Evolutionary conservation across 495 filamentous ascomycete species (phyloP).

Genomic region (Penicillium daleae): DNA sequence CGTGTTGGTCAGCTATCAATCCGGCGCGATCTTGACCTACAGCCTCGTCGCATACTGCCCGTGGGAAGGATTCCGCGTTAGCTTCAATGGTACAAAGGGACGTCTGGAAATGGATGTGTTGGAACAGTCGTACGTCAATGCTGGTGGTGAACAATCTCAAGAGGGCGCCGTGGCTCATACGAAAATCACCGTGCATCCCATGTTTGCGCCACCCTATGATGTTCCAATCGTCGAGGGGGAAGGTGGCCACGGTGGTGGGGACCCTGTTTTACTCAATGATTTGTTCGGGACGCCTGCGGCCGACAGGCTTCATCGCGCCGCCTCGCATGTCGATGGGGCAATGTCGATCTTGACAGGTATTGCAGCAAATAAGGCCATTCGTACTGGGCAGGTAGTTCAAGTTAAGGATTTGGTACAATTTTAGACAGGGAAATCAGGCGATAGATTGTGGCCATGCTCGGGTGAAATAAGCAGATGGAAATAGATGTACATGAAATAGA

Average conservation of each 20-base stretch:
- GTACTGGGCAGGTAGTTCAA: slow-evolving; percentile 46
- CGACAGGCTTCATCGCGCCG: slow-evolving; percentile 32
- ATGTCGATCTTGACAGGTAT: slow-evolving; percentile 60
- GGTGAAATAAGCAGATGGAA: not conserved
- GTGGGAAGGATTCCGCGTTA: slow-evolving; percentile 41
- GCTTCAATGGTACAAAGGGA: slow-evolving; percentile 38
- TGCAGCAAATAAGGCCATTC: slow-evolving; percentile 59
- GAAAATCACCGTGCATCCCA: slow-evolving; percentile 46
- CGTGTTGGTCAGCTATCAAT: slow-evolving; percentile 56
- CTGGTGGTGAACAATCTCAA: slow-evolving; percentile 36
- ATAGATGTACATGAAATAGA: not conserved
- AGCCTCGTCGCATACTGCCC: slow-evolving; percentile 38
- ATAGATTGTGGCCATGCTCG: not conserved
- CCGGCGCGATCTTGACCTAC: slow-evolving; percentile 38
- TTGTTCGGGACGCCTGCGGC: slow-evolving; percentile 29
- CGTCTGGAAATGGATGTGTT: slow-evolving; percentile 40
- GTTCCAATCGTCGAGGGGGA: slow-evolving; percentile 28
- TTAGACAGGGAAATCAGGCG: not conserved
- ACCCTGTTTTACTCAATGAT: slow-evolving; percentile 36
- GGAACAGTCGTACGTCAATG: slow-evolving; percentile 40
- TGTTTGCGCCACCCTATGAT: slow-evolving; percentile 37
- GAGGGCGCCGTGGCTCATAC: slow-evolving; percentile 46
- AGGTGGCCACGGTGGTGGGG: slow-evolving; percentile 40
- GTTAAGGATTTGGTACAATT: slow-evolving; percentile 34
- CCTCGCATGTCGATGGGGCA: slow-evolving; percentile 56